Conservation (phyloP, 1,284 basidiomycete species). For the Fomes fomentarius region DNA sequence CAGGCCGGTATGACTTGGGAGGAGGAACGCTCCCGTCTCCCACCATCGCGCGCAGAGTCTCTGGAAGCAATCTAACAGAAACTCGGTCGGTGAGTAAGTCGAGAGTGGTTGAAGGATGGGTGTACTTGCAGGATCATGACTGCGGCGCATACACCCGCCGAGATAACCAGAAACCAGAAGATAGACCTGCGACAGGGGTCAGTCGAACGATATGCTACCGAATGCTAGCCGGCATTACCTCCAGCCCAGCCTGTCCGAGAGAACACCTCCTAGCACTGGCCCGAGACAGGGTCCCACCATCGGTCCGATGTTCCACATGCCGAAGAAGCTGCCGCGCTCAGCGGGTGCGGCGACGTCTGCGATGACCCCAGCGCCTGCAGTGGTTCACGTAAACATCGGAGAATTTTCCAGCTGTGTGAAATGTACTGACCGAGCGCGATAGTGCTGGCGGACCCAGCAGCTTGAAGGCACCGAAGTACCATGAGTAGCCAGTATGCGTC, state of each 20-base stretch:
- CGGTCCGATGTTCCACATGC: conserved; percentile 39
- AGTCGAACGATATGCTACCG: not conserved
- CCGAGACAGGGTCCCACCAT: conserved; percentile 46
- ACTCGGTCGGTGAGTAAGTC: not conserved
- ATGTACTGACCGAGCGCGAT: conserved; percentile 41
- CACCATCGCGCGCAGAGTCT: conserved; percentile 54
- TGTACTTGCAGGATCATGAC: conserved; percentile 57
- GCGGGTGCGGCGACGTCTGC: conserved; percentile 42
- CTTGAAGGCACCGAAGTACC: conserved; percentile 50
- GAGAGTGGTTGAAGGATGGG: not conserved
- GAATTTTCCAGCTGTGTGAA: not conserved
- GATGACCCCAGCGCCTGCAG: conserved; percentile 41
- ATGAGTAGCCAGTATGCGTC: conserved; percentile 51
- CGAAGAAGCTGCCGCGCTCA: conserved; percentile 44
- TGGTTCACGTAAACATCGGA: not conserved
- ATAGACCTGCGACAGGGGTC: conserved; percentile 53
- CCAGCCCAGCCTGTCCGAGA: conserved; percentile 67
- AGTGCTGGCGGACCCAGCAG: conserved; percentile 48
- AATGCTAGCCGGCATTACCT: conserved; percentile 43
- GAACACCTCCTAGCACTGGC: conserved; percentile 57
- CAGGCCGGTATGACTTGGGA: conserved; percentile 49
- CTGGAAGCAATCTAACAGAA: conserved; percentile 45
- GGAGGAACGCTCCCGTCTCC: conserved; percentile 61
- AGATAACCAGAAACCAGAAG: conserved; percentile 80
- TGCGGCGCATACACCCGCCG: conserved; percentile 55